These are phyloP conservation scores for Erodium moschatum DNA, from an alignment of 441 rosid species.

Conservation along the genomic window DNA sequence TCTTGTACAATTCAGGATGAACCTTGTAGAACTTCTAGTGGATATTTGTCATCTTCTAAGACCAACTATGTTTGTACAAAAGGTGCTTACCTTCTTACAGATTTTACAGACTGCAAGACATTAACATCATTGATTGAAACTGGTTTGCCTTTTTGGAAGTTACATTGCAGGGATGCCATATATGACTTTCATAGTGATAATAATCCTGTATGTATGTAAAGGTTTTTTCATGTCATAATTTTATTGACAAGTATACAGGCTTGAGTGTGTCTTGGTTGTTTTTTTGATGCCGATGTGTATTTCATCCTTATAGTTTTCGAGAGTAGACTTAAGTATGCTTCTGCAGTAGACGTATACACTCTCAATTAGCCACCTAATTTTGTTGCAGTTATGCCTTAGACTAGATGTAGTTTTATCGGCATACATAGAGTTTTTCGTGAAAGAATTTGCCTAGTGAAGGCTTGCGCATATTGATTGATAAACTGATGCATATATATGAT, in stretches of 20 bases:
- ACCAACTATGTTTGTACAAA: constrained; percentile 54
- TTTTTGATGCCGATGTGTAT: constrained; percentile 10
- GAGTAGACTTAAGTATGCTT: constrained; percentile 5
- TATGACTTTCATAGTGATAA: not conserved
- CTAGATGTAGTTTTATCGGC: constrained; percentile 4
- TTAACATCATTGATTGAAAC: not conserved
- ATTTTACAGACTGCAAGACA: not conserved
- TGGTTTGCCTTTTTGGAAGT: not conserved
- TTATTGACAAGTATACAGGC: constrained; percentile 5
- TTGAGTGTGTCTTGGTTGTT: constrained; percentile 11
- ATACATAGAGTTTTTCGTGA: not conserved
- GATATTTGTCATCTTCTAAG: constrained; percentile 83
- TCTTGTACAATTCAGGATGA: constrained; percentile 69
- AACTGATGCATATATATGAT: not conserved
- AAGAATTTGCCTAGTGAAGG: not conserved
- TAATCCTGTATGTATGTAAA: not conserved
- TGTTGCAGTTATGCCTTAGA: not conserved
- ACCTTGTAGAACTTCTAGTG: constrained; percentile 82
- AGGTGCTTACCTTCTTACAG: constrained; percentile 41
- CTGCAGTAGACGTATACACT: not conserved
- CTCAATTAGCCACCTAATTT: not conserved
- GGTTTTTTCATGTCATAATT: not conserved
- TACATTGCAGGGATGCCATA: not conserved
- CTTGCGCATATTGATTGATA: constrained; percentile 1
- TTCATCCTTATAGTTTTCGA: not conserved